Base-by-base conservation (phyloP, 768 basidiomycete genomes). In the Coprinopsis cinerea region DNA sequence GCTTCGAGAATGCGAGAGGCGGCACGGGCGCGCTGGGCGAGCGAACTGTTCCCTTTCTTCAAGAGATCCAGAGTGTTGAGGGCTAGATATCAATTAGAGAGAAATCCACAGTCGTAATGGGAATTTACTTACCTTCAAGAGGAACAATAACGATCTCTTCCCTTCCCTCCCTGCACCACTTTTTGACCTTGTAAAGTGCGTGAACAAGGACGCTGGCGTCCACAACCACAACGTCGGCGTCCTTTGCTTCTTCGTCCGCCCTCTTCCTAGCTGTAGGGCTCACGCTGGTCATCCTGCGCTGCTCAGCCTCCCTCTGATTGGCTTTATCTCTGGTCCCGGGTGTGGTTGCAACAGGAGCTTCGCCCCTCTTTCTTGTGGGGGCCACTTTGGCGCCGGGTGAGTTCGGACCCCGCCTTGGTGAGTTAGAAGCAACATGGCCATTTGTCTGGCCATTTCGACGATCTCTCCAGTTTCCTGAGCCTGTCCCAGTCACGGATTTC, bases 1-100 rank as follows among this genome's bases (percentile, higher is more conserved):
- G 84, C 82, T 64, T 96, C 93, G 36, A 96, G 77, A 46, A 92
- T 83, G 20, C 93, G 84, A 10, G 92, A 92, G 11, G 92, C 93
- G 0, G 85, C 75, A 18, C 93, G 86, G 1, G 92, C 92, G 23
- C 84, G 82, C 60, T 88, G 81, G 0, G 92, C 90, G 10, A 92
- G 75, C 0, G 79, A 68, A 23, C 76, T 86, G 0, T 83, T 82
- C 1, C 92, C 92, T 62, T 95, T 96, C 77, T 96, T 96, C 60
- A 95, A 78, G 1, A 94, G 70, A 61, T 96, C 93, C 2, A 96
- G 76, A 0, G 92, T 94, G 59, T 92, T 94, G 23, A 96, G 75
- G 7, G 87, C 92, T 95, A 63, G 17, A 0, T 9, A 36, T 17
- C 43, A 44, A 17, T 35, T 10, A 51, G 34, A 27, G 26, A 17